phyloP scores from a whole-genome alignment of 257 asterid species.

The Nicotiana sylvestris region DNA sequence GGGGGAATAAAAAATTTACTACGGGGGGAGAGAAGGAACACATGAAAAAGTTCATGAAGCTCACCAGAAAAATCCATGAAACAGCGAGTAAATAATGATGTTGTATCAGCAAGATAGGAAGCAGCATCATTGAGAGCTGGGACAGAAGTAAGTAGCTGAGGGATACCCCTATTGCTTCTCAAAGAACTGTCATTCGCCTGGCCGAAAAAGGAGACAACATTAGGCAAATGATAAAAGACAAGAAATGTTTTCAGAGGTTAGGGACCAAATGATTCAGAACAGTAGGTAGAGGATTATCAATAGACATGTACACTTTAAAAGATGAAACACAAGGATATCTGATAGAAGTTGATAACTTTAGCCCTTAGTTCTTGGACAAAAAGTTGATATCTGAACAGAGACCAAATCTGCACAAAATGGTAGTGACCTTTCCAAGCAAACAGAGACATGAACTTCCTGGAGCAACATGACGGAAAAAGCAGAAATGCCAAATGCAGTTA shows the following conservation, averaged over 20 bases:
- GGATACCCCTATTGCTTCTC: slow-evolving; percentile 55
- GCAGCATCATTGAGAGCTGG: slow-evolving; percentile 81
- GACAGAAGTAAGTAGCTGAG: slow-evolving; percentile 70
- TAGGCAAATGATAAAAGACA: background rate
- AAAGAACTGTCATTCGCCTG: slow-evolving; percentile 44
- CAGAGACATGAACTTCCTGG: background rate
- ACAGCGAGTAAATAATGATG: slow-evolving; percentile 78
- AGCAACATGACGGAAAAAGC: background rate
- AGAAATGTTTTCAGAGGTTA: background rate
- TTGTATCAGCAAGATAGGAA: slow-evolving; percentile 71
- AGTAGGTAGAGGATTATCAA: background rate
- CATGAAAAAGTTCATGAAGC: background rate
- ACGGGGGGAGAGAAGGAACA: background rate
- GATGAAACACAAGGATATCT: background rate
- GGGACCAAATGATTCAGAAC: background rate
- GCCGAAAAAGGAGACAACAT: background rate
- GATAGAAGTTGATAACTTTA: background rate
- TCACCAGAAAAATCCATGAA: slow-evolving; percentile 60
- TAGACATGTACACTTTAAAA: background rate
- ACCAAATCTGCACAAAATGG: background rate
- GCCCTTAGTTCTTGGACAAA: background rate
- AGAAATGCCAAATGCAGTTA: background rate
- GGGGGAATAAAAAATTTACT: background rate
- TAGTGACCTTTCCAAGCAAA: background rate
- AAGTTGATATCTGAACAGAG: background rate